These are phyloP conservation scores for Fusarium nygamai DNA, from an alignment of 2,329 filamentous ascomycete species.

Conservation along the genomic window DNA sequence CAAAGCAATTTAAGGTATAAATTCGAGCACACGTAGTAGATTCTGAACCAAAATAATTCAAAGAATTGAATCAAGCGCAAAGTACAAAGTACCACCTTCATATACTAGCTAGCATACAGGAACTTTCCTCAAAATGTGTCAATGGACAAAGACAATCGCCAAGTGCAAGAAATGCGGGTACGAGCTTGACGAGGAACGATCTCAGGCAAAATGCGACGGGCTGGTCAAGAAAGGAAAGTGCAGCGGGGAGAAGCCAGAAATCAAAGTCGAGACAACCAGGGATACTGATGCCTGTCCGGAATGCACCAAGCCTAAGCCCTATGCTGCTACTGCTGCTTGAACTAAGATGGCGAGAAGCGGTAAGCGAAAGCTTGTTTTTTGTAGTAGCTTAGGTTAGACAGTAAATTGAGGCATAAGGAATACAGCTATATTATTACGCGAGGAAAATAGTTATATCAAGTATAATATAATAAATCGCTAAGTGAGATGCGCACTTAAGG, in stretches of 20 bases:
- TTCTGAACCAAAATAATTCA: background rate
- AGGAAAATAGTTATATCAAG: too few relatives aligned
- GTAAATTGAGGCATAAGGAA: accelerated
- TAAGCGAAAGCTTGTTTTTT: accelerated
- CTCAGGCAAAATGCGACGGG: background rate
- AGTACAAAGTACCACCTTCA: background rate
- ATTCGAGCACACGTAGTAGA: background rate
- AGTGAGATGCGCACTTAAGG: too few relatives aligned
- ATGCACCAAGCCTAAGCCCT: background rate
- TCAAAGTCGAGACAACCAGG: accelerated
- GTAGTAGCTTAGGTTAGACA: background rate
- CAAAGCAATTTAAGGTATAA: background rate
- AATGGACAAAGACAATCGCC: background rate
- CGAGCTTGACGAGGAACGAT: background rate
- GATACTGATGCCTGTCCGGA: background rate
- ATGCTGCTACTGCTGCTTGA: background rate
- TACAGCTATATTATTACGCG: background rate
- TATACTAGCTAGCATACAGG: too few relatives aligned
- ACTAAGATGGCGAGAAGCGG: background rate
- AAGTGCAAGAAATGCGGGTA: background rate
- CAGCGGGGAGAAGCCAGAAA: background rate
- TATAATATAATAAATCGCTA: too few relatives aligned
- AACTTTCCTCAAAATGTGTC: background rate
- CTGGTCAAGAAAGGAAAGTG: background rate
- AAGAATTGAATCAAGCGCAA: background rate